Conservation (phyloP, 1,284 basidiomycete genomes). For the Neotropicomus parvogracilis region DNA sequence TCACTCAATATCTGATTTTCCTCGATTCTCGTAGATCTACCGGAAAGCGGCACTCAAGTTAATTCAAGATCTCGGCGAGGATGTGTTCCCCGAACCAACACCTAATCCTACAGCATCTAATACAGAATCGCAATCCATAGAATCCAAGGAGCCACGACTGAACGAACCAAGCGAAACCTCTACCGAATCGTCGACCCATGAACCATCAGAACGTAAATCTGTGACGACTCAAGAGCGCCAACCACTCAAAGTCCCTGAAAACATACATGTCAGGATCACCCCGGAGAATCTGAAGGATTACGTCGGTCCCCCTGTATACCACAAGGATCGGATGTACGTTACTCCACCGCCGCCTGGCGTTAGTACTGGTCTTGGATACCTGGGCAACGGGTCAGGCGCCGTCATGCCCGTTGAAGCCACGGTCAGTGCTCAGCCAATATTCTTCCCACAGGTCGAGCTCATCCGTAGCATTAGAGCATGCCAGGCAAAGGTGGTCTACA, state of each 20-base stretch:
- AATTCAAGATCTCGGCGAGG: slow-evolving; percentile 89
- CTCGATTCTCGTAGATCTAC: slow-evolving; percentile 68
- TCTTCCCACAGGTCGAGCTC: not conserved
- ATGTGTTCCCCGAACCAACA: slow-evolving; percentile 73
- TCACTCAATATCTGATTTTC: not conserved
- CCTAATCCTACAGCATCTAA: slow-evolving; percentile 20
- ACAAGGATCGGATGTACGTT: slow-evolving; percentile 91
- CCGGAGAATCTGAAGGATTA: slow-evolving; percentile 92
- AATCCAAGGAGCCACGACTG: slow-evolving; percentile 39
- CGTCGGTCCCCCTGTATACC: slow-evolving; percentile 93
- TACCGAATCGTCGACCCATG: slow-evolving; percentile 20
- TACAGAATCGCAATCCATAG: slow-evolving; percentile 31
- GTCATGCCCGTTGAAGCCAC: slow-evolving; percentile 97
- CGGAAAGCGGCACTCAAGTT: slow-evolving; percentile 94
- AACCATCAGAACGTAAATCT: slow-evolving; percentile 38
- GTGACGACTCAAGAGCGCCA: slow-evolving; percentile 79
- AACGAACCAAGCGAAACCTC: slow-evolving; percentile 32
- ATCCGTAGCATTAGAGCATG: slow-evolving; percentile 60
- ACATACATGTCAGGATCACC: slow-evolving; percentile 79
- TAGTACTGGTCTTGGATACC: slow-evolving; percentile 90
- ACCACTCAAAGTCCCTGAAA: slow-evolving; percentile 79
- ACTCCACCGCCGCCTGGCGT: slow-evolving; percentile 86
- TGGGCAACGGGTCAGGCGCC: slow-evolving; percentile 93
- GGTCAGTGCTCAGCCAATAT: slow-evolving; percentile 43
- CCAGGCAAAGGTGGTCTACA: slow-evolving; percentile 88